These are phyloP conservation scores for Raphanus raphanistrum DNA, from an alignment of 345 rosid genomes.

Conservation along the genomic window DNA sequence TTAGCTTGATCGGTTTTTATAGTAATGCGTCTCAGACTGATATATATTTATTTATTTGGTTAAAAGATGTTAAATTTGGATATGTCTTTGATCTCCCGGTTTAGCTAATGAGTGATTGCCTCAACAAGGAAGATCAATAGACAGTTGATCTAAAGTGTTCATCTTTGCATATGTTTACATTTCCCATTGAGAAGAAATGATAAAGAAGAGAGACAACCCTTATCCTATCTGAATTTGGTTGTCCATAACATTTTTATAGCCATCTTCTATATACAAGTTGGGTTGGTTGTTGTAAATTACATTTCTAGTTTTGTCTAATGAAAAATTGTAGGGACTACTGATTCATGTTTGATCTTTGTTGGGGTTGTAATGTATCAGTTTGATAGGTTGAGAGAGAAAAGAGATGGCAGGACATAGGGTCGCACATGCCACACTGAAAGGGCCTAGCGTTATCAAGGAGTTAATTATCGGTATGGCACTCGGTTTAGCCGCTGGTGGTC, in stretches of 20 bases:
- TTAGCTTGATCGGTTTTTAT: background rate
- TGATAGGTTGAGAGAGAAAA: background rate
- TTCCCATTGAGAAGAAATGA: background rate
- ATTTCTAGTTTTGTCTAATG: background rate
- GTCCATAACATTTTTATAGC: background rate
- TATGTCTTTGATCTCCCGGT: background rate
- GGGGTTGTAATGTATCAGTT: background rate
- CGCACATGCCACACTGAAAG: background rate
- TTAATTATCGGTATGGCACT: background rate
- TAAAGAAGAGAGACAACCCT: background rate
- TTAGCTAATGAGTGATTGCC: background rate
- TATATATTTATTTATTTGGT: too few species aligned
- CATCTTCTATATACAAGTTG: background rate
- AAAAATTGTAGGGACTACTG: background rate
- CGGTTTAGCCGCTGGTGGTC: background rate
- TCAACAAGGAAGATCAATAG: background rate
- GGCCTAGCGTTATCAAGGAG: background rate
- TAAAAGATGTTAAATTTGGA: background rate
- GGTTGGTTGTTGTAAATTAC: background rate
- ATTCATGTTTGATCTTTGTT: background rate
- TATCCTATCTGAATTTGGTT: background rate
- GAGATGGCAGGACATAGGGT: background rate
- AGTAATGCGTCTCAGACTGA: background rate
- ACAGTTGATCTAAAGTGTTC: background rate
- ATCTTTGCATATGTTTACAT: background rate